Evolutionary conservation across 306 rosid genomes (phyloP), one percentile per base, ranked within the genome.

Genomic region (Delonix regia): DNA sequence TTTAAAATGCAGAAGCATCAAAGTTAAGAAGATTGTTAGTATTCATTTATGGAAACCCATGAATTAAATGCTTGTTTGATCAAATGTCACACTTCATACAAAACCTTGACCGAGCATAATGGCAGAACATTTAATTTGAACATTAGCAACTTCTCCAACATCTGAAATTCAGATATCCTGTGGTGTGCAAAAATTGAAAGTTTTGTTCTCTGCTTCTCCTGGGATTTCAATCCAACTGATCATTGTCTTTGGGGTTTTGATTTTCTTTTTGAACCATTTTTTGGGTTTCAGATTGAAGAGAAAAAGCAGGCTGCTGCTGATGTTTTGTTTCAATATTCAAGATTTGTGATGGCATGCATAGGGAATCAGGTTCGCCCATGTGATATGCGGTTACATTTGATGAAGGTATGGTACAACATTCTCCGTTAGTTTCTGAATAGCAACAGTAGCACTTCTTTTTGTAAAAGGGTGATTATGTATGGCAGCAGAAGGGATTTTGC

Each of bases 261-360:
- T 66, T 45, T 28, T 28, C 74, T 25, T 14, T 79, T 63, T 13
- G 36, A 74, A 72, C 69, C 76, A 24, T 82, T 57, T 51, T 51
- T 41, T 63, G 34, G 62, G 76, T 79, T 87, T 72, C 80, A 95
- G 99, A 72, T 39, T 10, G 96, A 91, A 36, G 88, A 83, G 85
- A 88, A 84, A 80, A 95, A 91, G 87, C 94, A 93, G 86, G 94
- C 94, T 65, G 93, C 97, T 61, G 99, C 98, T 27, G 98, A 91
- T 78, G 94, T 89, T 10, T 71, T 93, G 88, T 91, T 83, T 83
- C 87, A 88, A 30, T 91, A 95, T 72, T 95, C 99, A 34, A 95
- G 80, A 87, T 93, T 95, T 84, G 97, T 83, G 65, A 85, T 93
- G 89, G 97, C 90, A 0, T 87, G 94, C 75, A 85, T 95, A 36